phyloP scores from a whole-genome alignment of 116 monocot genomes.

The Trichopus zeylanicus region DNA sequence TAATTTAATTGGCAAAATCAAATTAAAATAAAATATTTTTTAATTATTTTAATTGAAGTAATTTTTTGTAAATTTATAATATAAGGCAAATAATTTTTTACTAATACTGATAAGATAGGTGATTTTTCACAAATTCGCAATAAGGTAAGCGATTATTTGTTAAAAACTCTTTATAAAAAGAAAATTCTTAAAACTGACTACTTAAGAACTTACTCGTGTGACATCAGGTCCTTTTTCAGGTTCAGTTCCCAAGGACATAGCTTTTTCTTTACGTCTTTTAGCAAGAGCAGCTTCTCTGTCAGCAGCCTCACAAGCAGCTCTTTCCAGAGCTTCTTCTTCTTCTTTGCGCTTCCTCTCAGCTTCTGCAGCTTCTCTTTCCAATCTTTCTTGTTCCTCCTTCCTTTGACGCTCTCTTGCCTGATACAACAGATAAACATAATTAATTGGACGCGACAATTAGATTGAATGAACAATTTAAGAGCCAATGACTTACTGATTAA shows the following conservation, averaged over 20 bases:
- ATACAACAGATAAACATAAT: background rate
- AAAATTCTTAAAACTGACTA: background rate
- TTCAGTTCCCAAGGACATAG: conserved; percentile 68
- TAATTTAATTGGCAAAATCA: too few relatives aligned
- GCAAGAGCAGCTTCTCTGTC: conserved; percentile 81
- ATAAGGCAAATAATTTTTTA: too few relatives aligned
- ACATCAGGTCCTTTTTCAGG: conserved; percentile 84
- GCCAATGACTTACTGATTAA: background rate
- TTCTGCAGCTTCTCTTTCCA: conserved; percentile 82
- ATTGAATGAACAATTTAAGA: too few relatives aligned
- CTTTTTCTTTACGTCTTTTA: conserved; percentile 80
- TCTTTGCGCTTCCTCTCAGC: conserved; percentile 63
- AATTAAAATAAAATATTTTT: too few relatives aligned
- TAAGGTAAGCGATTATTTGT: background rate
- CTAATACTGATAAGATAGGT: too few relatives aligned
- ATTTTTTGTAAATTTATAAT: too few relatives aligned
- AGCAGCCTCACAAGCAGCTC: conserved; percentile 61
- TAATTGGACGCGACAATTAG: background rate
- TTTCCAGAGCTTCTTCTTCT: conserved; percentile 65
- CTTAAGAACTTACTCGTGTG: conserved; percentile 58
- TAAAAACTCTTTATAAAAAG: background rate
- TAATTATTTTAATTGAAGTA: too few relatives aligned
- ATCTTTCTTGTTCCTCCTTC: conserved; percentile 65
- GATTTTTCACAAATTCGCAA: too few relatives aligned
- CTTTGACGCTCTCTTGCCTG: conserved; percentile 85